Evolutionary conservation across 2,329 filamentous ascomycete species (phyloP).

Genomic region (Aspergillus floridensis): DNA sequence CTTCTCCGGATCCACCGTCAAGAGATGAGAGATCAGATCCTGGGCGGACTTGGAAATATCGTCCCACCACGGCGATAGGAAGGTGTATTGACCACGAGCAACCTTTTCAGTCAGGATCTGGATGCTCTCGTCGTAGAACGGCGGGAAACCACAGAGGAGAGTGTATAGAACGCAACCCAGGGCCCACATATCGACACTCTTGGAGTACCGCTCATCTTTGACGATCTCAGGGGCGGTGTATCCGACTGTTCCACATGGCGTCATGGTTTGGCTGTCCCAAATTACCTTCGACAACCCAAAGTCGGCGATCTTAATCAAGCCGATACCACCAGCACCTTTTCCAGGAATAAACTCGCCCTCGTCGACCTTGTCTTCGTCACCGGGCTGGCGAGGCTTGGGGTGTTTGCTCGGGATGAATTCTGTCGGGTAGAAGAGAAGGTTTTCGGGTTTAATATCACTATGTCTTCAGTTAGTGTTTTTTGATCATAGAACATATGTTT

Average conservation of each 20-base stretch:
- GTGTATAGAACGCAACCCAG: slow-evolving; percentile 96
- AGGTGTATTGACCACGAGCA: slow-evolving; percentile 92
- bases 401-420: slow-evolving; percentile 76
- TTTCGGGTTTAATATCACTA: slow-evolving; percentile 84
- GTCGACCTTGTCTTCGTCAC: slow-evolving; percentile 95
- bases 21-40: slow-evolving; percentile 86
- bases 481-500: not conserved
- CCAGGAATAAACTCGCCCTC: slow-evolving; percentile 89
- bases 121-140: slow-evolving; percentile 98
- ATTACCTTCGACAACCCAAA: slow-evolving; percentile 97
- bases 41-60: slow-evolving; percentile 94
- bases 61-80: slow-evolving; percentile 98
- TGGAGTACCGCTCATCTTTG: slow-evolving; percentile 97
- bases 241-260: slow-evolving; percentile 95
- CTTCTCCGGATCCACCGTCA: slow-evolving; percentile 93
- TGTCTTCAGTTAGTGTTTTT: not conserved
- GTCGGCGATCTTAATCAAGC: slow-evolving; percentile 94
- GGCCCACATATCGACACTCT: slow-evolving; percentile 99
- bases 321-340: slow-evolving; percentile 83
- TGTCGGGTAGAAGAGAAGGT: slow-evolving; percentile 86
- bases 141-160: slow-evolving; percentile 92
- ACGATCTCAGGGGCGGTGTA: slow-evolving; percentile 99
- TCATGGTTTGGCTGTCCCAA: slow-evolving; percentile 98
- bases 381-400: slow-evolving; percentile 76
- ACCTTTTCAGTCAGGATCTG: slow-evolving; percentile 97